phyloP scores from a whole-genome alignment of 2,329 filamentous ascomycete species.

The Nothophaeocryptopus gaeumannii region DNA sequence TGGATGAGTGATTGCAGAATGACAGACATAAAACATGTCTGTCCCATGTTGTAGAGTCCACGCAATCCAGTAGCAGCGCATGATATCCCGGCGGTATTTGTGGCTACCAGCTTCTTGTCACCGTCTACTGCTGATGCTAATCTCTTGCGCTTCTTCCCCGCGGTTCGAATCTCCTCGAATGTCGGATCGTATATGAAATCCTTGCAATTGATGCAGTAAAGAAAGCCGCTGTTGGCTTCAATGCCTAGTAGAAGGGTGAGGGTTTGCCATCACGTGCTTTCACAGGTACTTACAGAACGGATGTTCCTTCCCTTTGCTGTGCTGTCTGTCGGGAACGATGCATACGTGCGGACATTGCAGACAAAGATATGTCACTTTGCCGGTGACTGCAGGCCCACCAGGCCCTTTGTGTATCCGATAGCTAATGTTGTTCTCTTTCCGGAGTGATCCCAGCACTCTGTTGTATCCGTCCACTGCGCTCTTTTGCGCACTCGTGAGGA shows the following conservation, averaged over 20 bases:
- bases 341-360: constrained; percentile 67
- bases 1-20: constrained; percentile 91
- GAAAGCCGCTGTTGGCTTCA: constrained; percentile 69
- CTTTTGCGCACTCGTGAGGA: constrained; percentile 66
- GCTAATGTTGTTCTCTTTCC: constrained; percentile 66
- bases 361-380: constrained; percentile 57
- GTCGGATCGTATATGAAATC: constrained; percentile 82
- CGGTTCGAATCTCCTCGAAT: constrained; percentile 69
- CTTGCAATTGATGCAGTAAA: constrained; percentile 79
- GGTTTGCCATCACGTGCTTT: constrained; percentile 24
- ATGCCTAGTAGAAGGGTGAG: constrained; percentile 56
- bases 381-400: constrained; percentile 22
- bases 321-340: constrained; percentile 64
- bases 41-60: constrained; percentile 95
- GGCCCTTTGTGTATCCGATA: constrained; percentile 61
- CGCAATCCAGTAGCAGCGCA: constrained; percentile 85
- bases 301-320: constrained; percentile 63
- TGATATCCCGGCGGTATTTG: constrained; percentile 74
- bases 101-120: constrained; percentile 66
- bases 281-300: constrained; percentile 61
- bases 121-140: constrained; percentile 50
- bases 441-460: constrained; percentile 66
- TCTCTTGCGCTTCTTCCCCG: constrained; percentile 66
- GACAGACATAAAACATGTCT: constrained; percentile 97
- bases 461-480: constrained; percentile 70